Evolutionary conservation across 2,329 filamentous ascomycete species (phyloP), one percentile per base, ranked within the genome.

Genomic region (Chaetomium sp.): DNA sequence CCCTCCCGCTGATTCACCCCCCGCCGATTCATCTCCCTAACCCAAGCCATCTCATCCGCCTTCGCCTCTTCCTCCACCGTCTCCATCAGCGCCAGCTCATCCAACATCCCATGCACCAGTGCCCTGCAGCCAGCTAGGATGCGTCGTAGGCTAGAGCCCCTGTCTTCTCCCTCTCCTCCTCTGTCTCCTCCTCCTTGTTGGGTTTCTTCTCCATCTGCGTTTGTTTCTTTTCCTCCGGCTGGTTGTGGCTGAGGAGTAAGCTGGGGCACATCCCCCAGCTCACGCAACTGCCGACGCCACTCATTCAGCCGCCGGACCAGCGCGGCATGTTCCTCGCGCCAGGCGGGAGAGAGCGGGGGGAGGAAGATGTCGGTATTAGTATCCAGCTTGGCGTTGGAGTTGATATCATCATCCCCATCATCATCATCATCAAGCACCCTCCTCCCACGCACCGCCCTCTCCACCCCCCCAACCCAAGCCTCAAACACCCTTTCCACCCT

Each of bases 31-130:
- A 80, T 77, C 55, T 65, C 70, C 67, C 74, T 74, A 44, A 87
- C 79, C 80, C 84, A 86, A 43, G 72, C 73, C 54, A 76, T 75
- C 68, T 88, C 85, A 45, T 76, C 73, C 47, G 69, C 70, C 52
- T 82, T 68, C 4, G 81, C 78, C 62, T 82, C 81, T 47, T 70
- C 71, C 69, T 86, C 82, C 54, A 88, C 79, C 63, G 77, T 74
- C 54, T 75, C 75, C 84, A 88, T 87, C 57, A 78, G 58, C n/a
- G 68, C 68, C 59, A 88, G 70, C 71, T 87, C 85, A n/a, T 71
- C 72, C 45, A 84, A 68, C 83, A 87, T 87, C 38, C 77, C 80
- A 48, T 71, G 65, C 10, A 86, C 74, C 45, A 87, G 67, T 12
- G 63, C 65, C 27, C 72, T 67, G 54, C 76, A 80, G 2, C 72